phyloP scores from a whole-genome alignment of 140 eudicot genomes.

The Anethum foeniculum region DNA sequence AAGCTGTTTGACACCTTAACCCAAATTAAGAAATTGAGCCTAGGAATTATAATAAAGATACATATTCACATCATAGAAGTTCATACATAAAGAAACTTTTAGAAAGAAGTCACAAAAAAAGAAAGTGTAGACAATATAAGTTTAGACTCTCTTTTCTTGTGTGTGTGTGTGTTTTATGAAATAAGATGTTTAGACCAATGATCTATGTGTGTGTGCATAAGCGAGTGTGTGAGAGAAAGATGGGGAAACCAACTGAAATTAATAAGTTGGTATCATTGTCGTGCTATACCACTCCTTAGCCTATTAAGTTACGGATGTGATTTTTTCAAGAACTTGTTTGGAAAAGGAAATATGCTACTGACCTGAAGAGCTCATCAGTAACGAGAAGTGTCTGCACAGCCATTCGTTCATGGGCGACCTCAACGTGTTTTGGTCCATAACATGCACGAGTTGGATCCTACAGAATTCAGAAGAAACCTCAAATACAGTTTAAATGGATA shows the following conservation, averaged over 20 bases:
- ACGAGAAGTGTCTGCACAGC: conserved; percentile 90
- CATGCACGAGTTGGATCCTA: conserved; percentile 92
- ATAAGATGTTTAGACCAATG: background rate
- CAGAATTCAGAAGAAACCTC: background rate
- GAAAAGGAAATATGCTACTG: conserved; percentile 1
- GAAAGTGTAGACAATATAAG: background rate
- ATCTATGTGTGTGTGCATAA: background rate
- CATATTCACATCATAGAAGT: background rate
- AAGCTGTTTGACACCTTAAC: background rate
- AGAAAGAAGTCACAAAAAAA: background rate
- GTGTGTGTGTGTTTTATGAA: background rate
- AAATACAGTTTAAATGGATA: background rate
- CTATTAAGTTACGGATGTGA: background rate
- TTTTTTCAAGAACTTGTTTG: background rate
- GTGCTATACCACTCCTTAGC: background rate
- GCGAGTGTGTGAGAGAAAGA: background rate
- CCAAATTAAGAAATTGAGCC: background rate
- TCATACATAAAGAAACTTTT: background rate
- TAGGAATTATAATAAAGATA: background rate
- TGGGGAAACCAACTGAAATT: background rate
- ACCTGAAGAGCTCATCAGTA: conserved; percentile 90
- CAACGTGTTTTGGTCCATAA: conserved; percentile 92
- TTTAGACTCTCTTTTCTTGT: background rate
- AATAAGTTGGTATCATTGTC: background rate
- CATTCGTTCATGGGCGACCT: conserved; percentile 92